These are phyloP conservation scores for Colletotrichum paranaense DNA, from an alignment of 2,329 filamentous ascomycete genomes.

Conservation along the genomic window DNA sequence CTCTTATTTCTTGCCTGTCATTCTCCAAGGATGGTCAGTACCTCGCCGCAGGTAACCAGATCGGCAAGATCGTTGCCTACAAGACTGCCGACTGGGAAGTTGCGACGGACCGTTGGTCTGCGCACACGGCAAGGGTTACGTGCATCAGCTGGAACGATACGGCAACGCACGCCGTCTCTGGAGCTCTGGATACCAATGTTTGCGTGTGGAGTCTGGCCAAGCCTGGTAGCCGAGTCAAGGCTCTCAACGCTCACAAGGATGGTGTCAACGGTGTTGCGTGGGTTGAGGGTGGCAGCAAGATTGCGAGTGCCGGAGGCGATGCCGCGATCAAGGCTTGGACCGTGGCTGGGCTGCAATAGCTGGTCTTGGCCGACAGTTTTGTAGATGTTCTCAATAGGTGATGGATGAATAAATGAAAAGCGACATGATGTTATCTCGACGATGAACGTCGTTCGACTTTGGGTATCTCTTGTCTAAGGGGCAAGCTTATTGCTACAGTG, in stretches of 20 bases:
- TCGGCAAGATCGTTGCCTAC: slow-evolving; percentile 90
- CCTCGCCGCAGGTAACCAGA: slow-evolving; percentile 84
- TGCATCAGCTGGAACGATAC: slow-evolving; percentile 80
- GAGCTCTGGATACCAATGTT: slow-evolving; percentile 89
- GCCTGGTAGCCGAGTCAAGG: slow-evolving; percentile 87
- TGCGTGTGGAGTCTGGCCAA: slow-evolving; percentile 90
- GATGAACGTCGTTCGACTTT: slow-evolving; percentile 13
- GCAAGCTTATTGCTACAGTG: background rate
- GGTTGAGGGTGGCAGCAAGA: slow-evolving; percentile 71
- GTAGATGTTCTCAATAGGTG: slow-evolving; percentile 11
- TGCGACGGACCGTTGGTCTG: slow-evolving; percentile 79
- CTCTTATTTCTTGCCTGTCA: slow-evolving; percentile 80
- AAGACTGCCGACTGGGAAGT: slow-evolving; percentile 73
- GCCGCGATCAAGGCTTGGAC: slow-evolving; percentile 92
- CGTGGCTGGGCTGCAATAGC: slow-evolving; percentile 65
- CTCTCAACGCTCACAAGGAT: slow-evolving; percentile 92
- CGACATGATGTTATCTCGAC: slow-evolving; percentile 20
- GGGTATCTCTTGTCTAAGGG: slow-evolving; percentile 23
- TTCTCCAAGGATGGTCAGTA: slow-evolving; percentile 84
- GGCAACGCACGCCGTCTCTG: slow-evolving; percentile 84
- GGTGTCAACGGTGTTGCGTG: slow-evolving; percentile 91
- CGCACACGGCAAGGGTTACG: slow-evolving; percentile 68
- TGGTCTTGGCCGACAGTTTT: background rate
- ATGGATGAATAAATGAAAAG: slow-evolving; percentile 24
- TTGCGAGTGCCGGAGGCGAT: slow-evolving; percentile 87